Base-by-base conservation (phyloP, 2,329 filamentous ascomycete species). In the Rhinocladiella mackenziei region DNA sequence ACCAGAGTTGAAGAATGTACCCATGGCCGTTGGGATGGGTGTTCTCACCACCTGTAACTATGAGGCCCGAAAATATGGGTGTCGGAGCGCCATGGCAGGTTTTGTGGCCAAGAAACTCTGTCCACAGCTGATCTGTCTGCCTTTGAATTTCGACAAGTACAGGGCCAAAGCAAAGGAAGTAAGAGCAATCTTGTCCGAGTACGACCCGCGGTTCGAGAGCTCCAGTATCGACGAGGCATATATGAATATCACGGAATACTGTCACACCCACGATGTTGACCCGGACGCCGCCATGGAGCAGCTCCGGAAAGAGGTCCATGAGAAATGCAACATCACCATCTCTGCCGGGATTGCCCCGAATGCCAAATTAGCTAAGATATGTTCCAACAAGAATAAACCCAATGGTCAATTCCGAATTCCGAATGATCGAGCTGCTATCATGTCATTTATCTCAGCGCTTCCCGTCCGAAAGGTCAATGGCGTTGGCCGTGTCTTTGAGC, bases 211-310 rank as follows among this genome's bases (percentile, higher is more conserved):
- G 1, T 98, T 94, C 56, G 88, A 97, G 63, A 94, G 86, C 57
- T 88, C 91, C 0, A 95, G 89, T 61, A 89, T 95, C 53, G 92
- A 98, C 57, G 92, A 98, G 64, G 92, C 92, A 1, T 98, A 96
- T 61, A 72, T 98, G 19, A 97, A 98, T 58, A 86, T 98, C 46
- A 97, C 92, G 0, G 72, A 82, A 38, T 97, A 94, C 61, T 95
- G 91, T 59, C 56, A 69, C 8, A 76, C 80, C 23, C 81, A 89
- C 50, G 60, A 76, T 8, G 74, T 91, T 61, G 71, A 66, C 0
- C 83, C 91, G 0, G 81, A 84, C 33, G 83, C 87, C 20, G 86
- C 75, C 0, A 85, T 96, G 9, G 74, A 80, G 32, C 81, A 89
- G 56, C 80, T 97, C 70, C 80, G 92, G 7, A 73, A 73, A 8